Percentiles rank a stretch among this genome's conserved stretches.
phyloP scores from a whole-genome alignment of 129 eudicot species.

The Lactuca saligna region DNA sequence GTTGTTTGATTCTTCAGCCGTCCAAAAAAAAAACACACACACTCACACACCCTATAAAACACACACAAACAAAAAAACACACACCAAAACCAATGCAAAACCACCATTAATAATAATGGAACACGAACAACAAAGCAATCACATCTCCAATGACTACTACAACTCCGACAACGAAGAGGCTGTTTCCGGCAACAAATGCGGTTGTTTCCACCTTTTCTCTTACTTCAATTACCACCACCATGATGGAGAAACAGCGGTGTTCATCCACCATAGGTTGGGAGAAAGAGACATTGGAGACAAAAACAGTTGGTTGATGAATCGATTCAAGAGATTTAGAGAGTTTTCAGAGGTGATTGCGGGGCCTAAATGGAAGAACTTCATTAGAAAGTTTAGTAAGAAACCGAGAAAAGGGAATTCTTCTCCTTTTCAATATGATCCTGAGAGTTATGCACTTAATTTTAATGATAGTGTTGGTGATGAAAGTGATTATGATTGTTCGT shows the following conservation, averaged over 20 bases:
- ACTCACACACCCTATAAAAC: constrained; percentile 33
- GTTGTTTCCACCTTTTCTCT: constrained; percentile 38
- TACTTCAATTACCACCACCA: constrained; percentile 12
- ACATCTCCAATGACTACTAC: constrained; percentile 21
- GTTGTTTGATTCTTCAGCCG: constrained; percentile 29
- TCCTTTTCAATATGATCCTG: constrained; percentile 57
- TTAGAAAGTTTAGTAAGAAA: constrained; percentile 55
- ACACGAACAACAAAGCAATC: constrained; percentile 27
- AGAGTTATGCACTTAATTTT: constrained; percentile 71
- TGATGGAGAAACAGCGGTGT: constrained; percentile 17
- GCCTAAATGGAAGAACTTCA: constrained; percentile 85
- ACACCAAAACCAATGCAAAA: background rate
- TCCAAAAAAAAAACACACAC: constrained; percentile 23
- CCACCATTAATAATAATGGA: constrained; percentile 27
- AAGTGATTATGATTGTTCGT: constrained; percentile 29
- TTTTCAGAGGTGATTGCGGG: constrained; percentile 74
- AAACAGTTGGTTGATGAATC: constrained; percentile 50
- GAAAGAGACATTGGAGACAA: constrained; percentile 23
- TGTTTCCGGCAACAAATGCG: constrained; percentile 19
- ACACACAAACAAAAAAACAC: constrained; percentile 14
- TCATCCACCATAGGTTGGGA: constrained; percentile 21
- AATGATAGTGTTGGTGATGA: constrained; percentile 35
- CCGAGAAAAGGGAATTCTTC: constrained; percentile 33
- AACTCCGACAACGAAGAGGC: constrained; percentile 5
- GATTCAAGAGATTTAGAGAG: constrained; percentile 51